Conservation (phyloP, 1,139 yeast species). For the Kodamaea suecica region DNA sequence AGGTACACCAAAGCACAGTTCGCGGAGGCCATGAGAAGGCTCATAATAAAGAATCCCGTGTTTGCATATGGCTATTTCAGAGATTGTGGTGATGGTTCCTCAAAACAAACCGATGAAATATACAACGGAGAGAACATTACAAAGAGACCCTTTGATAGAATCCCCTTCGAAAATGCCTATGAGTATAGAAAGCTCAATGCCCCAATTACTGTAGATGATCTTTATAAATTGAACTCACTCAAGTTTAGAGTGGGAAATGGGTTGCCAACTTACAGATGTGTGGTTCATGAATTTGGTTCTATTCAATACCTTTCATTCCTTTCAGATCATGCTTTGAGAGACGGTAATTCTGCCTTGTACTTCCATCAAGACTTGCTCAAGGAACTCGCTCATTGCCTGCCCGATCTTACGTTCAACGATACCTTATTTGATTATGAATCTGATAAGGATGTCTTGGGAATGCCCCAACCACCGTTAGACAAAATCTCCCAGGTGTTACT, state of each 20-base stretch:
- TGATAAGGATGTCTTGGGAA: constrained; percentile 4
- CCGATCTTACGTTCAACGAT: not conserved
- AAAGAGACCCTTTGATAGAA: constrained; percentile 9
- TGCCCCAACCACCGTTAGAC: constrained; percentile 6
- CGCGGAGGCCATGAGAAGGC: constrained; percentile 8
- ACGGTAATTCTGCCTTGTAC: constrained; percentile 7
- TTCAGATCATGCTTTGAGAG: constrained; percentile 10
- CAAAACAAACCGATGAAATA: constrained; percentile 7
- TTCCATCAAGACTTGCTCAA: constrained; percentile 7
- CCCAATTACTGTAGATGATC: constrained; percentile 2
- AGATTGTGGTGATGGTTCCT: constrained; percentile 2
- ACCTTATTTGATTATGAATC: constrained; percentile 4
- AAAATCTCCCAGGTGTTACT: constrained; percentile 6
- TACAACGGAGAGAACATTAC: constrained; percentile 11
- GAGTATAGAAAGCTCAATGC: constrained; percentile 4
- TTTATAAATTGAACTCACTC: constrained; percentile 4
- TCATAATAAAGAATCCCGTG: constrained; percentile 8
- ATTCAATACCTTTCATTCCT: constrained; percentile 8
- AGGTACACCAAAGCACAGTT: constrained; percentile 5
- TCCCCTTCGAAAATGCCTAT: constrained; percentile 10
- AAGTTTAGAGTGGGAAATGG: constrained; percentile 5
- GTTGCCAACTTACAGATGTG: constrained; percentile 6
- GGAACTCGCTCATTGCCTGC: constrained; percentile 1
- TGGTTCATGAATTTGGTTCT: constrained; percentile 8
- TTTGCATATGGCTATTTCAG: constrained; percentile 9